A percentile compares a stretch with the other conserved stretches of the same genome.
Evolutionary conservation across 169 alveolate genomes (phyloP).

Genomic region (Plasmodium sp.): DNA sequence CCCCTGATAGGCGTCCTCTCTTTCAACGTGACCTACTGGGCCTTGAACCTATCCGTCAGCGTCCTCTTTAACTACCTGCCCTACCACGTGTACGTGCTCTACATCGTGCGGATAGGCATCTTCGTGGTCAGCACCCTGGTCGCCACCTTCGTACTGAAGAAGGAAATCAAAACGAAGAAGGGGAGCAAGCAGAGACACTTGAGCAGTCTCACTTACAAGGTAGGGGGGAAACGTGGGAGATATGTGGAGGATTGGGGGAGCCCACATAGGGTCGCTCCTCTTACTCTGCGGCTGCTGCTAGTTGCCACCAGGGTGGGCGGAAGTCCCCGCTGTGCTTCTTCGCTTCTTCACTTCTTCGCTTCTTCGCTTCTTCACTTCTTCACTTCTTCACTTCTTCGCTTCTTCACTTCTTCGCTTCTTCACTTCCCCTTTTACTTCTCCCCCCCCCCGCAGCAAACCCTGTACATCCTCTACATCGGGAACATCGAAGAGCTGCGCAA

Average conservation of each 20-base stretch:
- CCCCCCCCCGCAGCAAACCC: neutral
- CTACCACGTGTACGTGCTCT: constrained; percentile 39
- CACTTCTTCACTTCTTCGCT: neutral
- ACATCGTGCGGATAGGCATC: constrained; percentile 11
- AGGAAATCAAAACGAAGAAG: neutral
- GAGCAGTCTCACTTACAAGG: constrained; percentile 33
- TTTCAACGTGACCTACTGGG: constrained; percentile 54
- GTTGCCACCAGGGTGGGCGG: neutral
- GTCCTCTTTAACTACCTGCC: constrained; percentile 32
- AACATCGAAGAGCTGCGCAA: constrained; percentile 77
- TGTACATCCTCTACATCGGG: constrained; percentile 79
- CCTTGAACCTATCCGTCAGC: constrained; percentile 10
- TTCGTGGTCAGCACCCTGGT: constrained; percentile 22
- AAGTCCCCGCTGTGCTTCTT: neutral
- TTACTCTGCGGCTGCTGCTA: neutral
- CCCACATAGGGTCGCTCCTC: neutral
- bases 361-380: neutral
- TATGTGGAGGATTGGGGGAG: neutral
- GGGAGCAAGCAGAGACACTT: neutral
- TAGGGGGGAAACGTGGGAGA: neutral
- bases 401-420: neutral
- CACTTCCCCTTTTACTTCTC: neutral
- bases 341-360: neutral
- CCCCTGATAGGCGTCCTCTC: constrained; percentile 24
- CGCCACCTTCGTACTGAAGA: neutral